These are phyloP conservation scores for Obelidium mucronatum DNA, from an alignment of 192 early-diverging fungal genomes.

Conservation along the genomic window DNA sequence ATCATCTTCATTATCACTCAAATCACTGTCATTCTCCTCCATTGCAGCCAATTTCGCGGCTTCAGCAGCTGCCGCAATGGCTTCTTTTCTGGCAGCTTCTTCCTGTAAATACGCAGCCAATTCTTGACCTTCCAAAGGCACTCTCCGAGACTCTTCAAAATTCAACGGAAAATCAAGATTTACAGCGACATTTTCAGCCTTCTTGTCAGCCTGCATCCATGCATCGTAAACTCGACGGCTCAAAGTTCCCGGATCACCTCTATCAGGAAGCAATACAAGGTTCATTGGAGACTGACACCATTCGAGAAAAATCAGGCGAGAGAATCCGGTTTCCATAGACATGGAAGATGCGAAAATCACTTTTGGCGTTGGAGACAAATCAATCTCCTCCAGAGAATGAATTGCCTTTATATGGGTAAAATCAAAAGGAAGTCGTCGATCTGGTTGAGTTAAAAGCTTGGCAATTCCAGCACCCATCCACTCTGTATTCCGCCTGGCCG, in stretches of 20 bases:
- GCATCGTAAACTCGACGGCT: conserved; percentile 70
- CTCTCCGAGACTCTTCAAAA: conserved; percentile 50
- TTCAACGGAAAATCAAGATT: conserved; percentile 42
- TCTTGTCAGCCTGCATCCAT: conserved; percentile 54
- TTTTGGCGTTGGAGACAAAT: conserved; percentile 72
- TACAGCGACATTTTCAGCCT: conserved; percentile 23
- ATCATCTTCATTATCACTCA: conserved; percentile 61
- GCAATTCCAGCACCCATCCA: conserved; percentile 94
- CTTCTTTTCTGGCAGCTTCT: conserved; percentile 73
- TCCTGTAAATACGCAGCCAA: conserved; percentile 70
- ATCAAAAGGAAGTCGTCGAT: conserved; percentile 87
- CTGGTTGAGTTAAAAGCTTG: conserved; percentile 66
- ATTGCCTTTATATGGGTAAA: conserved; percentile 54
- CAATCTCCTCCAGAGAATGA: conserved; percentile 63
- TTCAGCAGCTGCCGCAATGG: conserved; percentile 52
- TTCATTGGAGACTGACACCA: conserved; percentile 68
- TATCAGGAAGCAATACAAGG: conserved; percentile 80
- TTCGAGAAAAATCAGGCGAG: conserved; percentile 77
- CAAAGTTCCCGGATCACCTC: conserved; percentile 74
- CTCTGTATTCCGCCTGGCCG: conserved; percentile 90
- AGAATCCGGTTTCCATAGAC: conserved; percentile 84
- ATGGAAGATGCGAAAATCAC: conserved; percentile 84
- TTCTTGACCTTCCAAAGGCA: conserved; percentile 88
- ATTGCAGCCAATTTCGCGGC: conserved; percentile 67
- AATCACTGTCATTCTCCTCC: conserved; percentile 75